Evolutionary conservation across 441 rosid genomes (phyloP).

Genomic region (Raphanus hybrid): DNA sequence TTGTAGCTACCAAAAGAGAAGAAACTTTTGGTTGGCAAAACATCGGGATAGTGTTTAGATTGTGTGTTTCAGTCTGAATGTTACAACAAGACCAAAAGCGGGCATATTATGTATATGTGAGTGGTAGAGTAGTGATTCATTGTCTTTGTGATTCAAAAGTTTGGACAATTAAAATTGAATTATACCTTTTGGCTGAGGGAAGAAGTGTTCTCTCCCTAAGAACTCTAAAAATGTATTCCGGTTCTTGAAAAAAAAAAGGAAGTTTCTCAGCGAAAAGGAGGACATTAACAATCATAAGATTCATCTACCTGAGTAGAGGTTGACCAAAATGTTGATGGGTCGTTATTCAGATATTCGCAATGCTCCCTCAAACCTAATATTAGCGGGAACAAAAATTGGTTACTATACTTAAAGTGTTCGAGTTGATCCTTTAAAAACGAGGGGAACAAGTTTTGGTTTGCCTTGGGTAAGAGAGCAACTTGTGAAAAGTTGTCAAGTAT

Average conservation of each 20-base stretch:
- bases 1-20: slow-evolving; percentile 72
- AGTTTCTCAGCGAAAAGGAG: not conserved
- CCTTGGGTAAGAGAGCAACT: slow-evolving; percentile 92
- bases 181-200: slow-evolving; percentile 90
- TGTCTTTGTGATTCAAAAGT: slow-evolving; percentile 20
- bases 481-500: slow-evolving; percentile 85
- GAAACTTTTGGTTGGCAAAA: slow-evolving; percentile 55
- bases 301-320: slow-evolving; percentile 74
- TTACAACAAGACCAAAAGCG: slow-evolving; percentile 44
- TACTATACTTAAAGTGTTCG: not conserved
- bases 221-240: slow-evolving; percentile 73
- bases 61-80: slow-evolving; percentile 73
- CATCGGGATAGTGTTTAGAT: too few relatives aligned
- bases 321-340: slow-evolving; percentile 74
- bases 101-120: not conserved
- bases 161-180: slow-evolving; percentile 7
- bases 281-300: not conserved
- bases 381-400: slow-evolving; percentile 9
- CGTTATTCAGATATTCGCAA: slow-evolving; percentile 70
- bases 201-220: slow-evolving; percentile 71
- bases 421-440: not conserved
- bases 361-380: slow-evolving; percentile 76
- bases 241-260: slow-evolving; percentile 55
- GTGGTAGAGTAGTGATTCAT: not conserved
- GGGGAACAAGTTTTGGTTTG: slow-evolving; percentile 20